A percentile compares a stretch with the other conserved stretches of the same genome.
These are phyloP conservation scores for Ceratocystis harringtonii DNA, from an alignment of 2,329 filamentous ascomycete genomes.

Conservation along the genomic window DNA sequence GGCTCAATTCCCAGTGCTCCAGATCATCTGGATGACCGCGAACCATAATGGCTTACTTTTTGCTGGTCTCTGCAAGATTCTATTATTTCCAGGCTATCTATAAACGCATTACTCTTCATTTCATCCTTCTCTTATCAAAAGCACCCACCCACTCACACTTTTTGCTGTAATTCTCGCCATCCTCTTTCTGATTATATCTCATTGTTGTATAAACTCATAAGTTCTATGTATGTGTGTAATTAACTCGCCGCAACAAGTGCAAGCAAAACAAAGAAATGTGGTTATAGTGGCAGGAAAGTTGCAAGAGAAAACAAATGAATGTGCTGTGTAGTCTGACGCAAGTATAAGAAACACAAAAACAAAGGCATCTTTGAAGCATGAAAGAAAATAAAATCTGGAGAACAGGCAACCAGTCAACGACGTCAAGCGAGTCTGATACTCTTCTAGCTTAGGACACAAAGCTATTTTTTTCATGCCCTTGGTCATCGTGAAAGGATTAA, in stretches of 20 bases:
- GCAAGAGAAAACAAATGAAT: background rate
- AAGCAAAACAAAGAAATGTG: background rate
- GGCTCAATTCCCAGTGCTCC: constrained; percentile 19
- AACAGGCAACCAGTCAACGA: background rate
- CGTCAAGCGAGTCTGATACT: no score
- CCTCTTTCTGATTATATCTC: background rate
- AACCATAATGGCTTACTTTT: constrained; percentile 4
- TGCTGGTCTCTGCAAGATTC: background rate
- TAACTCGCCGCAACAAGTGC: background rate
- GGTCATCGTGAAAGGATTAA: no score
- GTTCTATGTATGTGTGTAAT: constrained; percentile 3
- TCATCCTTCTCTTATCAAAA: background rate
- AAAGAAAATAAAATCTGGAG: background rate
- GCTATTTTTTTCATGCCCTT: background rate
- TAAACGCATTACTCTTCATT: background rate
- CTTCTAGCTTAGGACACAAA: background rate
- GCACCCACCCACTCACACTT: background rate
- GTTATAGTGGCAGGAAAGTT: background rate
- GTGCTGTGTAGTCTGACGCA: no score
- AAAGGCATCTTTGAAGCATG: no score
- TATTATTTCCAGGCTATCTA: no score
- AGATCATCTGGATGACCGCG: constrained; percentile 15
- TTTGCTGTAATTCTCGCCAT: background rate
- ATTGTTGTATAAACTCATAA: background rate
- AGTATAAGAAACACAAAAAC: no score